phyloP scores from a whole-genome alignment of 192 early-diverging fungal genomes.

The Chytriomyces sp. region DNA sequence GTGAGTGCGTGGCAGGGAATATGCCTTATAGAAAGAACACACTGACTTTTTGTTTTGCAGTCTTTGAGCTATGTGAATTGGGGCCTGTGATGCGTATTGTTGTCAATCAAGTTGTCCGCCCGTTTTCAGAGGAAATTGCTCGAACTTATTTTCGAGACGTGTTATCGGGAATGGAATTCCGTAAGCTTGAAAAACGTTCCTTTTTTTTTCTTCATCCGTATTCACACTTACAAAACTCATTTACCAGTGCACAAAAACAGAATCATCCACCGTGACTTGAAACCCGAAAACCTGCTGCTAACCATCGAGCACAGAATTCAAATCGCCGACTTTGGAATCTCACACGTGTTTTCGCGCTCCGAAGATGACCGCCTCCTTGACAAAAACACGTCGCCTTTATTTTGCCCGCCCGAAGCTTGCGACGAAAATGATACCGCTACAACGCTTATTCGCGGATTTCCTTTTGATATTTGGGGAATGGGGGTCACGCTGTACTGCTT shows the following conservation, averaged over 20 bases:
- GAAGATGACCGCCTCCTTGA: constrained; percentile 50
- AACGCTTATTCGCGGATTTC: constrained; percentile 46
- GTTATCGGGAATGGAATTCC: constrained; percentile 62
- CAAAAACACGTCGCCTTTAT: constrained; percentile 61
- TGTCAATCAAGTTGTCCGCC: constrained; percentile 43
- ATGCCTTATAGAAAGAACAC: not conserved
- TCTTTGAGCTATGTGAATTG: constrained; percentile 68
- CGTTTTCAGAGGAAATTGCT: constrained; percentile 57
- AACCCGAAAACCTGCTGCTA: constrained; percentile 65
- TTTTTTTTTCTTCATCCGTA: not conserved
- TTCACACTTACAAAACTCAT: no score
- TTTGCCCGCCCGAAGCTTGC: constrained; percentile 60
- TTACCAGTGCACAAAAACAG: constrained; percentile 57
- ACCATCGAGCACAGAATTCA: constrained; percentile 46
- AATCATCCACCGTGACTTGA: constrained; percentile 67
- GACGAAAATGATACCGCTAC: constrained; percentile 40
- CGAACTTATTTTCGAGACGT: constrained; percentile 64
- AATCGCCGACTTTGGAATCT: constrained; percentile 70
- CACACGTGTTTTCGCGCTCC: constrained; percentile 58
- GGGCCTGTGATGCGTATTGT: constrained; percentile 62
- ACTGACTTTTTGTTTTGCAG: constrained; percentile 33
- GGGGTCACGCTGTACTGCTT: constrained; percentile 66
- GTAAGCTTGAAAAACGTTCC: constrained; percentile 47
- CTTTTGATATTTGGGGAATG: constrained; percentile 64
- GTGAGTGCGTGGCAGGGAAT: constrained; percentile 32